These are phyloP conservation scores for Silene uniflora DNA, from an alignment of 148 eudicot genomes.

Conservation along the genomic window DNA sequence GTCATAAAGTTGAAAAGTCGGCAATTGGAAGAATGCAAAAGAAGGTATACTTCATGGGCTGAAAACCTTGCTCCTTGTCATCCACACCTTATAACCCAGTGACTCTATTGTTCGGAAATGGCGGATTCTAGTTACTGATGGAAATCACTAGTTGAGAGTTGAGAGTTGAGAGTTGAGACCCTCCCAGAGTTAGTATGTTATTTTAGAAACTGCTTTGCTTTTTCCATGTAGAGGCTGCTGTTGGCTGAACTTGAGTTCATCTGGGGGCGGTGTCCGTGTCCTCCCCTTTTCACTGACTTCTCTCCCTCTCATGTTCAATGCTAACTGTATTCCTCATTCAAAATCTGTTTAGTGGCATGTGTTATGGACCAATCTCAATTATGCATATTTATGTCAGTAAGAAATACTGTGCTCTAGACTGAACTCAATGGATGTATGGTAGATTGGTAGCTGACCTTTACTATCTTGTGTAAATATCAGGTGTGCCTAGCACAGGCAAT, in stretches of 20 bases:
- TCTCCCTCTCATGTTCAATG: not conserved
- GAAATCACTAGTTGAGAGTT: not conserved
- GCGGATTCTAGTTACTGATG: not conserved
- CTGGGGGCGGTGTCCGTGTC: not conserved
- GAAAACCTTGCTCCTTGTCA: too few relatives aligned
- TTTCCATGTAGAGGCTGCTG: not conserved
- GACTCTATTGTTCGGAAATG: too few relatives aligned
- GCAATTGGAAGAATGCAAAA: too few relatives aligned
- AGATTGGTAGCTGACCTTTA: not conserved
- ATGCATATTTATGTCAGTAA: not conserved
- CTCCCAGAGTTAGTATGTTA: not conserved
- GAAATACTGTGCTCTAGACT: not conserved
- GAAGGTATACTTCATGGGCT: too few relatives aligned
- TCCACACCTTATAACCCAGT: too few relatives aligned
- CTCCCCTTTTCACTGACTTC: not conserved
- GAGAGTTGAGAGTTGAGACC: not conserved
- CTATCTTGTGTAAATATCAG: conserved; percentile 24
- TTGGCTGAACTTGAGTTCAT: not conserved
- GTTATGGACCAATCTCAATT: not conserved
- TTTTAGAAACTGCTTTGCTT: not conserved
- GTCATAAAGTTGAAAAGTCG: too few relatives aligned
- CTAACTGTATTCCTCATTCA: not conserved
- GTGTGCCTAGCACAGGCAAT: conserved; percentile 98
- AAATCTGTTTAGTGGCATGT: not conserved
- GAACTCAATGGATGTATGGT: not conserved